phyloP scores from a whole-genome alignment of 2,329 filamentous ascomycete genomes.

The Pleomassaria siparia region DNA sequence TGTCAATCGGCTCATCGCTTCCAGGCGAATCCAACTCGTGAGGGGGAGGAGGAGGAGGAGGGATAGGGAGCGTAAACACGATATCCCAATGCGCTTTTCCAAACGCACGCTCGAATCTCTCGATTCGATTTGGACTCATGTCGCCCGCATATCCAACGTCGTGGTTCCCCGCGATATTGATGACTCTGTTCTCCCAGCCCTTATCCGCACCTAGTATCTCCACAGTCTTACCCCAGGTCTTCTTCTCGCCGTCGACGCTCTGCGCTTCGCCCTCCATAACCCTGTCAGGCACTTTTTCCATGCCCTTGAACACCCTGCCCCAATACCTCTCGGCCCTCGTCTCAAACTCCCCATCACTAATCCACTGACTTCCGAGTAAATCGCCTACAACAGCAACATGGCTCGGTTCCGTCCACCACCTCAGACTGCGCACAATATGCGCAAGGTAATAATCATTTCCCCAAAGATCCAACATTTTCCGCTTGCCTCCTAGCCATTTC shows the following conservation, averaged over 20 bases:
- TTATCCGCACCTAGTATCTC: slow-evolving; percentile 50
- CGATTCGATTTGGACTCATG: slow-evolving; percentile 71
- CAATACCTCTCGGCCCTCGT: slow-evolving; percentile 74
- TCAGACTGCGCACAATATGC: slow-evolving; percentile 82
- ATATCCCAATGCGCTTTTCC: slow-evolving; percentile 91
- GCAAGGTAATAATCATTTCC: slow-evolving; percentile 95
- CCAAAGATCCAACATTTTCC: slow-evolving; percentile 83
- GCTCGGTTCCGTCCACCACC: slow-evolving; percentile 82
- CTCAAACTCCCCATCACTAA: slow-evolving; percentile 80
- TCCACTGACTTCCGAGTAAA: slow-evolving; percentile 93
- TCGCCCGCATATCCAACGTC: slow-evolving; percentile 97
- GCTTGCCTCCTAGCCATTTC: slow-evolving; percentile 63
- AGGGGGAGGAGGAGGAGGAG: too few species aligned
- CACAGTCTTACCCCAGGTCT: slow-evolving; percentile 26
- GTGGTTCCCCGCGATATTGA: slow-evolving; percentile 93
- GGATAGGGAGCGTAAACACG: too few species aligned
- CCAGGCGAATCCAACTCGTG: too few species aligned
- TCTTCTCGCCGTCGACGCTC: slow-evolving; percentile 8
- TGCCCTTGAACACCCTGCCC: slow-evolving; percentile 73
- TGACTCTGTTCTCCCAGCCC: slow-evolving; percentile 73
- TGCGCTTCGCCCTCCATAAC: slow-evolving; percentile 20
- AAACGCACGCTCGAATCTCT: slow-evolving; percentile 81
- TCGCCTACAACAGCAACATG: slow-evolving; percentile 90
- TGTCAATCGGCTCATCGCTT: neutral
- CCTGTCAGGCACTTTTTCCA: slow-evolving; percentile 59